Conservation (phyloP, 2,329 filamentous ascomycete species). For the Zymoseptoria pseudotritici region DNA sequence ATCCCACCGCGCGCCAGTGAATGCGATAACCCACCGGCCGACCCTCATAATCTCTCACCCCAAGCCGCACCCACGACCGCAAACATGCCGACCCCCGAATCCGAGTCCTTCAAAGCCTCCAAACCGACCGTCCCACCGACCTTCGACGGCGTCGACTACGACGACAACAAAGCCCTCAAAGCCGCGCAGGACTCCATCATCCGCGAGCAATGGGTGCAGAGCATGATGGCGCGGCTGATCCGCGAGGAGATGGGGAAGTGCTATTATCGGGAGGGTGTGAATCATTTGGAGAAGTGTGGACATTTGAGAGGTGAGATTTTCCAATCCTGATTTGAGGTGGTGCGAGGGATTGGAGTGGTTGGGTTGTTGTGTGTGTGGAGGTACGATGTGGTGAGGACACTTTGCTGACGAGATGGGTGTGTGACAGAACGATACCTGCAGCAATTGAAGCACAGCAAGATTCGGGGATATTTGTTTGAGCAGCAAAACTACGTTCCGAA, state of each 20-base stretch:
- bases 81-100: constrained; percentile 74
- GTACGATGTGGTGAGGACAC: neutral
- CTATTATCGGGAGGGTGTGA: constrained; percentile 76
- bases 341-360: neutral
- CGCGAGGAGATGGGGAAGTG: constrained; percentile 79
- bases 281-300: constrained; percentile 83
- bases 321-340: neutral
- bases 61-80: neutral
- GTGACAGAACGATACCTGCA: constrained; percentile 67
- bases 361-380: neutral
- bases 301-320: constrained; percentile 63
- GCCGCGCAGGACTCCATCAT: constrained; percentile 75
- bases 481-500: constrained; percentile 61
- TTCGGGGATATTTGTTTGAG: constrained; percentile 71
- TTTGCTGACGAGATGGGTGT: neutral
- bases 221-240: constrained; percentile 81
- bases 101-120: constrained; percentile 70
- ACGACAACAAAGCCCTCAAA: constrained; percentile 74
- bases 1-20: neutral
- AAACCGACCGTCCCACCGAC: constrained; percentile 76
- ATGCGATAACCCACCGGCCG: neutral
- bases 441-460: constrained; percentile 66
- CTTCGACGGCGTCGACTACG: constrained; percentile 81
- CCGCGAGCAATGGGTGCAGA: constrained; percentile 79
- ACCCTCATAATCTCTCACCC: neutral